Evolutionary conservation across 163 green algal genomes (phyloP).

Genomic region (Chloromonas sp.): DNA sequence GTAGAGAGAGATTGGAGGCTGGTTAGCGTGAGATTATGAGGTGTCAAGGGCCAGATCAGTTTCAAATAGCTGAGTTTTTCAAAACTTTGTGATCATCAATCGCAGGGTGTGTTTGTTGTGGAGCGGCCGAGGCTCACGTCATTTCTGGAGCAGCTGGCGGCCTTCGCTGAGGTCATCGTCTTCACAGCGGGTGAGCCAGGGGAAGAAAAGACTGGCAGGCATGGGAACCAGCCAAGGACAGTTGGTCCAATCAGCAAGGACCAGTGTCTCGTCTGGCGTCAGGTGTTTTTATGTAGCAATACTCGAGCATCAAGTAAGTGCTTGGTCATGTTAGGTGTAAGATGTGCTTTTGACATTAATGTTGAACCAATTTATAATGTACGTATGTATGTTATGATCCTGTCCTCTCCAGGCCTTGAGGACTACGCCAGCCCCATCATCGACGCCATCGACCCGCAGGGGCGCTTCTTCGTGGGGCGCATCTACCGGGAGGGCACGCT

Average conservation of each 20-base stretch:
- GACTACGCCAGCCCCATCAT: slow-evolving; percentile 83
- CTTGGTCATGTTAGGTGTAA: too few species aligned
- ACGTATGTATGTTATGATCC: too few species aligned
- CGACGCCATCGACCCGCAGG: slow-evolving; percentile 60
- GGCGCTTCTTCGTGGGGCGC: slow-evolving; percentile 41
- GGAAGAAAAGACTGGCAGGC: too few species aligned
- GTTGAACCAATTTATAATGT: background rate
- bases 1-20: too few species aligned
- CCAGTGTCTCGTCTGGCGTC: background rate
- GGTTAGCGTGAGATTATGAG: too few species aligned
- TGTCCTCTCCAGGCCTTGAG: slow-evolving; percentile 56
- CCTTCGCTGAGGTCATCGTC: slow-evolving; percentile 63
- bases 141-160: slow-evolving; percentile 65
- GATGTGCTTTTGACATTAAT: too few species aligned
- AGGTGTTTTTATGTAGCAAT: background rate
- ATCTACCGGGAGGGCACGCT: slow-evolving; percentile 74
- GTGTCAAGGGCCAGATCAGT: too few species aligned
- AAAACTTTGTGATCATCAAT: too few species aligned
- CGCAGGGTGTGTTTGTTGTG: slow-evolving; percentile 76
- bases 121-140: slow-evolving; percentile 73
- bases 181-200: slow-evolving; percentile 51
- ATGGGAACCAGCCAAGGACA: too few species aligned
- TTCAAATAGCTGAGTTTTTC: too few species aligned
- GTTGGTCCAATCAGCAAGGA: too few species aligned
- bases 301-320: too few species aligned